Conservation (phyloP, 1,284 basidiomycete genomes). For the Wallemia mellicola region DNA sequence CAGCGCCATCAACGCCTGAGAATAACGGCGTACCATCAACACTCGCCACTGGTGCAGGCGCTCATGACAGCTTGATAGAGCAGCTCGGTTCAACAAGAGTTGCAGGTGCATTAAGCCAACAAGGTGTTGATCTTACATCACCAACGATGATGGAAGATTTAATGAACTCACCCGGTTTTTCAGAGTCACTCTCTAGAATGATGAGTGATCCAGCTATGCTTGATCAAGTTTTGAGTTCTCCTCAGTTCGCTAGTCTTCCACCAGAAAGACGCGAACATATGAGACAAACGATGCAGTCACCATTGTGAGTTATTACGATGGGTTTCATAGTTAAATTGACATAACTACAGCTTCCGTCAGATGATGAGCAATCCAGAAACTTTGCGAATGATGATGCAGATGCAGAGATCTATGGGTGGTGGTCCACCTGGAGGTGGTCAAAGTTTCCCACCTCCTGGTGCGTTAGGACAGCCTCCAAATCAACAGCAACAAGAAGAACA, state of each 20-base stretch:
- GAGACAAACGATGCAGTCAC: not conserved
- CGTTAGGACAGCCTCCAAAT: slow-evolving; percentile 4
- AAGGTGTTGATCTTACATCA: slow-evolving; percentile 49
- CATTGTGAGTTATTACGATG: not conserved
- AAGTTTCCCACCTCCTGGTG: slow-evolving; percentile 29
- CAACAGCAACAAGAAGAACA: slow-evolving; percentile 2
- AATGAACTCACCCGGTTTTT: slow-evolving; percentile 49
- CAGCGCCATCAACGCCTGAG: slow-evolving; percentile 12
- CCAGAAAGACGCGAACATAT: slow-evolving; percentile 1
- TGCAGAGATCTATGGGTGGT: slow-evolving; percentile 20
- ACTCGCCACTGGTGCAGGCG: slow-evolving; percentile 37
- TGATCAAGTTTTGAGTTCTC: slow-evolving; percentile 25
- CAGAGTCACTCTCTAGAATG: slow-evolving; percentile 40
- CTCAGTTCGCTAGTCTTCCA: slow-evolving; percentile 1
- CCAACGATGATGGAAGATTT: slow-evolving; percentile 66
- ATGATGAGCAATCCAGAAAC: slow-evolving; percentile 39
- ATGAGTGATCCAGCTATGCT: slow-evolving; percentile 51
- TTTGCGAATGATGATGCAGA: slow-evolving; percentile 51
- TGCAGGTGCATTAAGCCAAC: slow-evolving; percentile 26
- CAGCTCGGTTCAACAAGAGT: slow-evolving; percentile 51
- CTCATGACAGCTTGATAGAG: slow-evolving; percentile 33
- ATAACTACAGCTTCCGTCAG: not conserved
- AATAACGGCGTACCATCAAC: slow-evolving; percentile 10
- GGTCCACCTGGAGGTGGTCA: slow-evolving; percentile 5
- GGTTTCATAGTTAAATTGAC: too few species aligned